A percentile compares a stretch with the other conserved stretches of the same genome.
Conservation (phyloP, 129 eudicot species). For the Lactuca saligna region DNA sequence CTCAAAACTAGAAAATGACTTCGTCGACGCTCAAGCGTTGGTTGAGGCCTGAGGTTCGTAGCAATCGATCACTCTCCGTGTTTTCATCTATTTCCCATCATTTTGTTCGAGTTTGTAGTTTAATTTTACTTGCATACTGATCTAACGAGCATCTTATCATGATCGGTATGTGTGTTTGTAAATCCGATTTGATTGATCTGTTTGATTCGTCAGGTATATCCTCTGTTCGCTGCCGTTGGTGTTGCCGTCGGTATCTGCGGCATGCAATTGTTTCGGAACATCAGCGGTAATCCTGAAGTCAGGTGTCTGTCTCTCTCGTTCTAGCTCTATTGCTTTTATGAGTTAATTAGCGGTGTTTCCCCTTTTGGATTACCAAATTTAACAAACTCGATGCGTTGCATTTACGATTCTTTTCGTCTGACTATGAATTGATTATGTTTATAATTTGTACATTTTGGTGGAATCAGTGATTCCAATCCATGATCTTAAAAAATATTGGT, state of each 20-base stretch:
- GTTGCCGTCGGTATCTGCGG: constrained; percentile 95
- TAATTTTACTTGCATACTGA: neutral
- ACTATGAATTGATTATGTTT: neutral
- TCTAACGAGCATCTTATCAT: constrained; percentile 12
- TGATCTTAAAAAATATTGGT: neutral
- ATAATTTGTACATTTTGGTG: no score
- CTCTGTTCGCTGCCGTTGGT: constrained; percentile 88
- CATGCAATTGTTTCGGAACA: constrained; percentile 78
- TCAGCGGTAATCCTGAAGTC: constrained; percentile 86
- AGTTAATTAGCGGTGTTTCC: neutral
- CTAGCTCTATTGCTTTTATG: neutral
- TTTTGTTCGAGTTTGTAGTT: neutral
- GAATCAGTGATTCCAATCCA: no score
- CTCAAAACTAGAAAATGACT: constrained; percentile 40
- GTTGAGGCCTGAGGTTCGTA: constrained; percentile 78
- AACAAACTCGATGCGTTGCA: neutral
- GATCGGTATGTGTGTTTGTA: neutral
- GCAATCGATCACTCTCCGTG: constrained; percentile 13
- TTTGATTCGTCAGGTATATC: constrained; percentile 56
- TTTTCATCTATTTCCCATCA: neutral
- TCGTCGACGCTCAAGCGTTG: constrained; percentile 59
- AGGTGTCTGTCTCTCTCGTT: constrained; percentile 42
- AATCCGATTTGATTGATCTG: constrained; percentile 31
- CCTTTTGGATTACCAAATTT: neutral
- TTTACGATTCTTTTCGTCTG: neutral